Conservation (phyloP, 2,329 filamentous ascomycete genomes). For the Calonectria pauciramosa region DNA sequence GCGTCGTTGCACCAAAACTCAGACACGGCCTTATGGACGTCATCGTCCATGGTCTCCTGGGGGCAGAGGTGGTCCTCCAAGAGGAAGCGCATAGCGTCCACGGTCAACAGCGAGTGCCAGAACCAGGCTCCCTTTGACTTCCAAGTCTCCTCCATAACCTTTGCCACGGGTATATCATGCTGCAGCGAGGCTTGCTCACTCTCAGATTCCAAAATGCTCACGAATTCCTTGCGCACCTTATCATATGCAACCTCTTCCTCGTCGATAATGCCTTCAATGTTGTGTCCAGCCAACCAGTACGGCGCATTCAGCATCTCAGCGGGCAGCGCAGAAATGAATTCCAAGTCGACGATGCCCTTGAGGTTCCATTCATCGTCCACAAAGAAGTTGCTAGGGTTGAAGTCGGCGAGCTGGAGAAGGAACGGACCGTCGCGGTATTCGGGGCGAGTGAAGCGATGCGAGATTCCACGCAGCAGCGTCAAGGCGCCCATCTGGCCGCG, state of each 20-base stretch:
- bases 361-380: slow-evolving; percentile 54
- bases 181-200: slow-evolving; percentile 12
- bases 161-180: slow-evolving; percentile 25
- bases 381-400: slow-evolving; percentile 52
- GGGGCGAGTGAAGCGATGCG: slow-evolving; percentile 43
- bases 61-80: slow-evolving; percentile 20
- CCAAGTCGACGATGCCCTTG: slow-evolving; percentile 50
- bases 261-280: slow-evolving; percentile 34
- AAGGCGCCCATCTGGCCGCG: slow-evolving; percentile 45
- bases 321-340: slow-evolving; percentile 50
- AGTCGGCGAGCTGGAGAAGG: slow-evolving; percentile 47
- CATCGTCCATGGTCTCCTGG: neutral
- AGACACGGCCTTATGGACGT: slow-evolving; percentile 5
- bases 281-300: slow-evolving; percentile 40
- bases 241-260: slow-evolving; percentile 32
- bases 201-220: slow-evolving; percentile 34
- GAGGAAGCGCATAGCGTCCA: slow-evolving; percentile 5
- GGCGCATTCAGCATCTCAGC: slow-evolving; percentile 34
- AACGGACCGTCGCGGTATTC: slow-evolving; percentile 46
- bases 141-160: slow-evolving; percentile 36
- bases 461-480: slow-evolving; percentile 38
- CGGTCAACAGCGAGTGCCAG: slow-evolving; percentile 23
- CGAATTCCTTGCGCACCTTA: slow-evolving; percentile 33
- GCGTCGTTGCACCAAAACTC: slow-evolving; percentile 14
- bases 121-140: slow-evolving; percentile 38